Evolutionary conservation across 768 basidiomycete species (phyloP), one percentile per base, ranked within the genome.

Genomic region (Boletales sp.): DNA sequence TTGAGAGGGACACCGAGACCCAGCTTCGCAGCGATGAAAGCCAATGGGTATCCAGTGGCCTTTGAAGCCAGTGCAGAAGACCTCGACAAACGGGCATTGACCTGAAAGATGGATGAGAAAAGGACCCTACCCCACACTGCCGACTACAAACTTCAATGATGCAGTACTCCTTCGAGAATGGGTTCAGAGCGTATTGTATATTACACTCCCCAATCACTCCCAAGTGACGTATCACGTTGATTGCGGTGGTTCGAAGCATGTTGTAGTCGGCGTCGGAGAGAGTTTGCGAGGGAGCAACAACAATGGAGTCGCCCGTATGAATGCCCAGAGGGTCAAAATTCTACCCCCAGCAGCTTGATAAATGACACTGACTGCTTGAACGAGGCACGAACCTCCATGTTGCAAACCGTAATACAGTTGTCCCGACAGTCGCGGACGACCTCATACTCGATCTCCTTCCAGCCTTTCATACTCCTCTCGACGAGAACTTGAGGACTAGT

Each of bases 371-470:
- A 4, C 41, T 18, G 28, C 5, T 30, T 31, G 30, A 37, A 48
- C 17, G 30, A 47, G 38, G n/a, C 10, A 66, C 87, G 50, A 42
- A 94, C 94, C 90, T 99, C 95, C 95, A 99, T 99, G 75, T 99
- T 99, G 73, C 95, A 99, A 55, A 98, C 95, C 1, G 94, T 95
- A 73, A 98, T 98, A 66, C 95, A 98, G 67, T 99, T 99, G 66
- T 98, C 91, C 55, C 90, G 79, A 73, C 94, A 97, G 70, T 99
- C 95, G 51, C 95, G 80, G 11, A 98, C 95, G 44, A 99, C 95
- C 66, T 99, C 95, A 60, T 99, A 99, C 74, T 99, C 95, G 57
- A 99, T 95, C 76, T 99, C 95, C 73, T 99, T 98, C 95, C 95
- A 99, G 3, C 95, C 95, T 73, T 98, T 98, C 95, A 98, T 98